phyloP scores from a whole-genome alignment of 257 asterid species.

The Henckelia pumila region DNA sequence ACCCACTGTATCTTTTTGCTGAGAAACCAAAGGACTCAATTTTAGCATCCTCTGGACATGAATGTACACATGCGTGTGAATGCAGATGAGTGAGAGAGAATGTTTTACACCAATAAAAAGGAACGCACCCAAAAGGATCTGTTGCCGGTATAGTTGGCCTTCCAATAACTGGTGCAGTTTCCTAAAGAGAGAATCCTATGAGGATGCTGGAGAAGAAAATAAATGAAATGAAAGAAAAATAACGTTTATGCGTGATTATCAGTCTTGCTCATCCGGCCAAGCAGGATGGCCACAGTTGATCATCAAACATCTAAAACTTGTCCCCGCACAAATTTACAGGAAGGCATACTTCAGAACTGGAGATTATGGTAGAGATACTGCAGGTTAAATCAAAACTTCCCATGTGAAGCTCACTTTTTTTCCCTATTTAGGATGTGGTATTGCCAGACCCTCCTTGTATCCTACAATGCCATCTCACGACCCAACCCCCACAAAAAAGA shows the following conservation, averaged over 20 bases:
- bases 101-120: conserved; percentile 22
- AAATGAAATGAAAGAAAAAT: neutral
- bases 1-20: conserved; percentile 73
- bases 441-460: too few species aligned
- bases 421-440: too few species aligned
- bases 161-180: conserved; percentile 77
- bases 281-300: conserved; percentile 3
- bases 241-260: conserved; percentile 14
- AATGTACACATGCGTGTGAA: neutral
- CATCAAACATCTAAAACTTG: conserved; percentile 14
- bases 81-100: neutral
- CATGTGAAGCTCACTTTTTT: neutral
- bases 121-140: conserved; percentile 64
- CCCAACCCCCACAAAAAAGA: too few species aligned
- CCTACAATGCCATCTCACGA: too few species aligned
- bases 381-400: neutral
- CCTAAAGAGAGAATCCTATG: conserved; percentile 37
- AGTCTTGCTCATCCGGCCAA: conserved; percentile 11
- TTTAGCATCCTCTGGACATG: conserved; percentile 30
- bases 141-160: conserved; percentile 71
- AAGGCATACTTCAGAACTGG: neutral
- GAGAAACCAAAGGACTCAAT: conserved; percentile 23
- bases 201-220: conserved; percentile 8
- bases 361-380: neutral
- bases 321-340: neutral